These are phyloP conservation scores for Neoascochyta sp. DNA, from an alignment of 2,329 filamentous ascomycete species.

Conservation along the genomic window DNA sequence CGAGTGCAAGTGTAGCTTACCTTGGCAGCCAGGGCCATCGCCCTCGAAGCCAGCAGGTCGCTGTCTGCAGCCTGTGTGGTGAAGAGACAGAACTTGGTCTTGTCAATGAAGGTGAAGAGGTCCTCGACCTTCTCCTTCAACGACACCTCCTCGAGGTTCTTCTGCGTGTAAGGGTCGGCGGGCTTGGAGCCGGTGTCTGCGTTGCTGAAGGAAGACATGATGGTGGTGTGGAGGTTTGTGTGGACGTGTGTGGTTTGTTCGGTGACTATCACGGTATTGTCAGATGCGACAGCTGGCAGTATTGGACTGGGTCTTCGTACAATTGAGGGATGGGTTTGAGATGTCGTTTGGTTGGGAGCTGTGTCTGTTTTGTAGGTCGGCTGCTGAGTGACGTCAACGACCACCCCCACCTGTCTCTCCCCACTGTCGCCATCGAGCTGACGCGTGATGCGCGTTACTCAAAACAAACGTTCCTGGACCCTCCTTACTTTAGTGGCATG, in stretches of 20 bases:
- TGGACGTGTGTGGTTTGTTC: neutral
- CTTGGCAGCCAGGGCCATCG: slow-evolving; percentile 79
- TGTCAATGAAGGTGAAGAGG: slow-evolving; percentile 65
- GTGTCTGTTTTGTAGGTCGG: too few relatives aligned
- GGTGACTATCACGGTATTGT: too few relatives aligned
- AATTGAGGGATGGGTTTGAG: neutral
- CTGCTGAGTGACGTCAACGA: too few relatives aligned
- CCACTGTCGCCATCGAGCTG: too few relatives aligned
- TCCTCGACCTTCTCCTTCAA: slow-evolving; percentile 74
- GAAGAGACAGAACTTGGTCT: slow-evolving; percentile 84
- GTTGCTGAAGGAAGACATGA: slow-evolving; percentile 40
- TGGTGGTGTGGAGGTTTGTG: slow-evolving; percentile 2
- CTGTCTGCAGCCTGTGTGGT: slow-evolving; percentile 67
- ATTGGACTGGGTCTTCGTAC: too few relatives aligned
- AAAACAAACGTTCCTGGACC: too few relatives aligned
- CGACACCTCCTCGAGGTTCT: slow-evolving; percentile 67
- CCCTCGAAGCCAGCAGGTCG: slow-evolving; percentile 70
- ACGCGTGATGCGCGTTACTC: too few relatives aligned
- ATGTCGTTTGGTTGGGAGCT: too few relatives aligned
- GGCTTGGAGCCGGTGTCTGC: slow-evolving; percentile 42
- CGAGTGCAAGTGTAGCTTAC: slow-evolving; percentile 42
- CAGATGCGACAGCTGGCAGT: too few relatives aligned
- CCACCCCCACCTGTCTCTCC: too few relatives aligned
- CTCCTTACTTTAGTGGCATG: too few relatives aligned
- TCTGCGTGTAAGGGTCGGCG: slow-evolving; percentile 75